These are phyloP conservation scores for Phytophthora crassamura DNA, from an alignment of 352 stramenopile species.

Conservation along the genomic window DNA sequence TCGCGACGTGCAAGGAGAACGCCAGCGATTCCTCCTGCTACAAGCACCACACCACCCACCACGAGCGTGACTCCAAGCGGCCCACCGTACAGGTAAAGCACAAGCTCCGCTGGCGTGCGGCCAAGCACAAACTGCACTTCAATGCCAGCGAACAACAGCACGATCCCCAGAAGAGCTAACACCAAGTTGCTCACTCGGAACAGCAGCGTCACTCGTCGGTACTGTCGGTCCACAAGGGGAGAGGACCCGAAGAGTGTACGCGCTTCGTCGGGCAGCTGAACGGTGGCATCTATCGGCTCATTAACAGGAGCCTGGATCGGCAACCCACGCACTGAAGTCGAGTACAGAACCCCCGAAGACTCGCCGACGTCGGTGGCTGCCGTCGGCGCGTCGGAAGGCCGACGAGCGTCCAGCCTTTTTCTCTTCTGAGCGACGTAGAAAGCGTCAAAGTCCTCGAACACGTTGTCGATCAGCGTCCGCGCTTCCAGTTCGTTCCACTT, in stretches of 20 bases:
- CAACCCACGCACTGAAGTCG: conserved; percentile 11
- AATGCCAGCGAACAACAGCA: conserved; percentile 56
- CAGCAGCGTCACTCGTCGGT: conserved; percentile 32
- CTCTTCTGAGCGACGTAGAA: conserved; percentile 47
- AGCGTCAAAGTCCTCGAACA: conserved; percentile 60
- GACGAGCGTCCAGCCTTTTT: conserved; percentile 37
- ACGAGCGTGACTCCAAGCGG: conserved; percentile 40
- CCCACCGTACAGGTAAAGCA: conserved; percentile 58
- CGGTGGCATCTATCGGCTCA: conserved; percentile 16
- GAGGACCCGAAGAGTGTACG: conserved; percentile 58
- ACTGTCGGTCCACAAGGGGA: conserved; percentile 41
- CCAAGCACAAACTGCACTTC: conserved; percentile 63
- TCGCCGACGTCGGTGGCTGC: conserved; percentile 19
- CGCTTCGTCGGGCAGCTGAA: conserved; percentile 50
- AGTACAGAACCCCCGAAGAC: conserved; percentile 13
- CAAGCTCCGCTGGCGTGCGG: conserved; percentile 56
- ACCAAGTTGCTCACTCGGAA: conserved; percentile 46
- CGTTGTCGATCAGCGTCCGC: conserved; percentile 34
- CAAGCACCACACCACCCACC: conserved; percentile 31
- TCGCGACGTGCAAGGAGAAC: conserved; percentile 31
- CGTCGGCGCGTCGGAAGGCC: conserved; percentile 26
- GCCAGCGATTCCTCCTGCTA: conserved; percentile 34
- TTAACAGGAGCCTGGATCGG: neutral
- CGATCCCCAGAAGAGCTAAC: conserved; percentile 44
- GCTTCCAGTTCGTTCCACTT: conserved; percentile 72